A percentile compares a stretch with the other conserved stretches of the same genome.
Evolutionary conservation across 306 rosid genomes (phyloP).

Genomic region (Trifolium pratense): DNA sequence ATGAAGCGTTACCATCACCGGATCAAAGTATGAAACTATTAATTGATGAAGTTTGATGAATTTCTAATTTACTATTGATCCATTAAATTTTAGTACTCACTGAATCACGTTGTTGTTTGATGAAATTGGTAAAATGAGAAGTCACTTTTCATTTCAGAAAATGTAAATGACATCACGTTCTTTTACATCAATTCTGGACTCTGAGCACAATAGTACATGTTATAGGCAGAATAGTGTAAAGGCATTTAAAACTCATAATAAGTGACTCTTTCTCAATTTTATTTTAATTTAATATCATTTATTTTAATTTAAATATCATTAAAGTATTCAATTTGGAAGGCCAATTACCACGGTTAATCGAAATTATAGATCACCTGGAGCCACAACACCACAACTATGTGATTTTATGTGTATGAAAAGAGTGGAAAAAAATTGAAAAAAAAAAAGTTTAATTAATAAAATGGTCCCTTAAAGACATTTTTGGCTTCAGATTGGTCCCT

Average conservation of each 20-base stretch:
- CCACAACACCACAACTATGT: too few relatives aligned
- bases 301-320: too few relatives aligned
- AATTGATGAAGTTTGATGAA: background rate
- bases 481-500: too few relatives aligned
- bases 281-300: too few relatives aligned
- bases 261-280: background rate
- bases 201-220: constrained; percentile 33
- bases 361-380: too few relatives aligned
- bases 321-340: too few relatives aligned
- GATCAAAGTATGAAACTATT: too few relatives aligned
- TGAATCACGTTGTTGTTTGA: constrained; percentile 14
- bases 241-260: constrained; percentile 37
- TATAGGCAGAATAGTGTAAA: constrained; percentile 37
- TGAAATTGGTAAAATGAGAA: constrained; percentile 46
- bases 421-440: too few relatives aligned
- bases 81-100: background rate
- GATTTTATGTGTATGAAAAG: too few relatives aligned
- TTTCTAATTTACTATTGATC: background rate
- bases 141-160: constrained; percentile 45
- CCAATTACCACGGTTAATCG: too few relatives aligned
- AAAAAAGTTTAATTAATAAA: too few relatives aligned
- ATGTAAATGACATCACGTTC: constrained; percentile 48
- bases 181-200: constrained; percentile 34
- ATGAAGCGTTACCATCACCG: background rate
- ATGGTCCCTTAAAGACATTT: too few relatives aligned